Evolutionary conservation across 164 flowering plant species (phyloP).

Genomic region (Vitis riparia): DNA sequence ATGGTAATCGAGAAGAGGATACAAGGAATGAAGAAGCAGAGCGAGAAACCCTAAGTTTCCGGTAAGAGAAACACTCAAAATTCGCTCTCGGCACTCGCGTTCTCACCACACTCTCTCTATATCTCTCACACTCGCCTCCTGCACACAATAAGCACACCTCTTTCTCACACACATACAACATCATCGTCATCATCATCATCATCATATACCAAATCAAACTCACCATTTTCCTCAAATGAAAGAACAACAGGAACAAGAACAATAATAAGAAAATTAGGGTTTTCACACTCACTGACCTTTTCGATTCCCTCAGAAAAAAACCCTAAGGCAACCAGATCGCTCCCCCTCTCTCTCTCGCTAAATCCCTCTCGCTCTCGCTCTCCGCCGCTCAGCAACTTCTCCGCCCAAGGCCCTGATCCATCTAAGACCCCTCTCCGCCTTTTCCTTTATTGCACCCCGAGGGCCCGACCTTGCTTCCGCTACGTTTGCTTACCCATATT

Average conservation of each 20-base stretch:
- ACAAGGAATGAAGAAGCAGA: background rate
- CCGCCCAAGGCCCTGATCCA: background rate
- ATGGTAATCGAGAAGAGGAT: constrained; percentile 24
- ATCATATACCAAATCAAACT: constrained; percentile 30
- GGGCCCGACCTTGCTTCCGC: background rate
- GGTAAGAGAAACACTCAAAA: constrained; percentile 11
- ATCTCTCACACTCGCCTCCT: constrained; percentile 50
- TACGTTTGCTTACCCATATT: background rate
- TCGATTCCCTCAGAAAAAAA: constrained; percentile 6
- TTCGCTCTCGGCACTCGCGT: constrained; percentile 27
- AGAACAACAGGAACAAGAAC: background rate
- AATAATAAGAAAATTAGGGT: constrained; percentile 4
- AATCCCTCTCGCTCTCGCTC: background rate
- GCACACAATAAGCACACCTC: constrained; percentile 60
- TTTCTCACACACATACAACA: constrained; percentile 55
- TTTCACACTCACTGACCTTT: constrained; percentile 32
- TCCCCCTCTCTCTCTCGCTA: constrained; percentile 6
- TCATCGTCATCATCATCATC: constrained; percentile 22
- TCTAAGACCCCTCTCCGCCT: too few relatives aligned
- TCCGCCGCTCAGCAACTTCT: background rate
- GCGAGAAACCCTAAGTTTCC: constrained; percentile 22
- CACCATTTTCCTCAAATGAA: constrained; percentile 23
- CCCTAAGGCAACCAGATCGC: constrained; percentile 10
- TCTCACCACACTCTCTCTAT: constrained; percentile 29
- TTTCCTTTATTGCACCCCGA: background rate